Percentiles rank a stretch among this genome's conserved stretches.
These are phyloP conservation scores for Tilletia caries DNA, from an alignment of 1,284 basidiomycete genomes.

Conservation along the genomic window DNA sequence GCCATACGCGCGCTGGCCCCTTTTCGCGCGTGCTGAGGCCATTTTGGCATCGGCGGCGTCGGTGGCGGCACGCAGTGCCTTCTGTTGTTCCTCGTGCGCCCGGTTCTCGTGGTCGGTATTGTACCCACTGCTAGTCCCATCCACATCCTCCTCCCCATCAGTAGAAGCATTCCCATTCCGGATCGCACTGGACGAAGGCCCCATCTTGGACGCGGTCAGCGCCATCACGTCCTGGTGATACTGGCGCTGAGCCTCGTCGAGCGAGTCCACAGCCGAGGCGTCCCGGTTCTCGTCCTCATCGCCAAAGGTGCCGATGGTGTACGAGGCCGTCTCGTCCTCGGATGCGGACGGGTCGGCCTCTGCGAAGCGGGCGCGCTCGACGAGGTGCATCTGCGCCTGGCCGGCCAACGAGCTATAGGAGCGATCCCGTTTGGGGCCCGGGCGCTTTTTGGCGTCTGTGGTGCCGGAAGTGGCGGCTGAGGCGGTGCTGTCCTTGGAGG, in stretches of 20 bases:
- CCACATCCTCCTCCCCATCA: not conserved
- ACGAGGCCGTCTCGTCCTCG: slow-evolving; percentile 11
- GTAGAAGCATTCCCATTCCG: slow-evolving; percentile 15
- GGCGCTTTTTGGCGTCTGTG: not conserved
- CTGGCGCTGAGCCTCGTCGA: not conserved
- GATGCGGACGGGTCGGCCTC: slow-evolving; percentile 38
- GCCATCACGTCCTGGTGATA: slow-evolving; percentile 4
- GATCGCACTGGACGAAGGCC: slow-evolving; percentile 15
- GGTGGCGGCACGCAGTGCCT: not conserved
- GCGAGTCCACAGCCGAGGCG: not conserved
- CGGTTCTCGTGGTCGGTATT: slow-evolving; percentile 13
- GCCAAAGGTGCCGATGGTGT: not conserved
- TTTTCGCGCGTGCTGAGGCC: slow-evolving; percentile 2
- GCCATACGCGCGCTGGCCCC: slow-evolving; percentile 15
- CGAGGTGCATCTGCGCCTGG: slow-evolving; percentile 43
- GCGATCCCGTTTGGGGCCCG: not conserved
- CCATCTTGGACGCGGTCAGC: slow-evolving; percentile 2
- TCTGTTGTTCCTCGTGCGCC: slow-evolving; percentile 4
- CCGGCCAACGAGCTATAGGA: slow-evolving; percentile 34
- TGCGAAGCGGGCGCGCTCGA: slow-evolving; percentile 41
- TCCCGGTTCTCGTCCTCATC: slow-evolving; percentile 7
- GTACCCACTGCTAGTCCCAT: slow-evolving; percentile 9
- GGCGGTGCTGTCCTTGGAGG: not conserved
- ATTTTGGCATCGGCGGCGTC: slow-evolving; percentile 7
- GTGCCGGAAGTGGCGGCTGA: not conserved